A percentile compares a stretch with the other conserved stretches of the same genome.
Evolutionary conservation across 1,284 basidiomycete species (phyloP).

Genomic region (Cryptococcus sp.): DNA sequence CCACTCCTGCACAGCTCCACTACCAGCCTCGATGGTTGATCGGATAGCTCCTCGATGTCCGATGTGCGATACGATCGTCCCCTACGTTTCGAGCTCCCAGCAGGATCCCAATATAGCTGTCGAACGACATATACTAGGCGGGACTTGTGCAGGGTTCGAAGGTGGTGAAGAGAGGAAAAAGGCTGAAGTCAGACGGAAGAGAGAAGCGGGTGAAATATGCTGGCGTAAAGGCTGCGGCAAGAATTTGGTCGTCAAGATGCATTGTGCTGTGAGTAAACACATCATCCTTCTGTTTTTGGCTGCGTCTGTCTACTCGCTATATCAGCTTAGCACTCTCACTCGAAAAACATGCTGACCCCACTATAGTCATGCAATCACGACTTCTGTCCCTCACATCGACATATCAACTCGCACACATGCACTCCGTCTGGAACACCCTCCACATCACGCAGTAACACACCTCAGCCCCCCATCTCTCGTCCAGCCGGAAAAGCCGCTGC

Average conservation of each 20-base stretch:
- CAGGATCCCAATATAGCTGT: constrained; percentile 48
- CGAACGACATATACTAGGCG: constrained; percentile 46
- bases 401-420: constrained; percentile 38
- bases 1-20: constrained; percentile 46
- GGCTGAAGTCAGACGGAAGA: constrained; percentile 39
- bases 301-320: background rate
- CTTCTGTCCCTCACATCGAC: constrained; percentile 48
- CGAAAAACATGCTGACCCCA: background rate
- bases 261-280: constrained; percentile 41
- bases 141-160: constrained; percentile 42
- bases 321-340: background rate
- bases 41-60: constrained; percentile 52
- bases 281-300: background rate
- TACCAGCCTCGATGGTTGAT: constrained; percentile 49
- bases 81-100: constrained; percentile 25
- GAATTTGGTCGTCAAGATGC: constrained; percentile 48
- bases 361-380: constrained; percentile 33
- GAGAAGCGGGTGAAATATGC: constrained; percentile 49
- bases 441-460: constrained; percentile 22
- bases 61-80: constrained; percentile 46
- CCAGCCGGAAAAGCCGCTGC: constrained; percentile 31
- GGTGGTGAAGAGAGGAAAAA: constrained; percentile 46
- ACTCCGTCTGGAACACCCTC: constrained; percentile 20
- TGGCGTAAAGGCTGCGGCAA: constrained; percentile 48
- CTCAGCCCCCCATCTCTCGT: constrained; percentile 17